Evolutionary conservation across 2,329 filamentous ascomycete genomes (phyloP).

Genomic region (Pestalotiopsis fici): DNA sequence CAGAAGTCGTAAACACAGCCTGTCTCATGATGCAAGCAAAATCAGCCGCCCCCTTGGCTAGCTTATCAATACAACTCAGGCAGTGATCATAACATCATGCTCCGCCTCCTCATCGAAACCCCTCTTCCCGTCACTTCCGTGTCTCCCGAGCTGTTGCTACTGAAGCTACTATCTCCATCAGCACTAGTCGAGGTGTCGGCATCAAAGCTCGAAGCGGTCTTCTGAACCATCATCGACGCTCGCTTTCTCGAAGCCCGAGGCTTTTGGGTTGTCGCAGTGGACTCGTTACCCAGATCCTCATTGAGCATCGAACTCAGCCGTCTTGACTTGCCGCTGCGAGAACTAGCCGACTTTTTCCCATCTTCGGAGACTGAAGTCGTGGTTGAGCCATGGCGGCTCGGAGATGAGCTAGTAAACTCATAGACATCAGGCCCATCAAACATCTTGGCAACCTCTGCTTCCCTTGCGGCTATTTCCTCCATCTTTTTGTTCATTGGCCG

Average conservation of each 20-base stretch:
- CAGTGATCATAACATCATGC: conserved; percentile 59
- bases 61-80: conserved; percentile 7
- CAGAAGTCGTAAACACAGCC: conserved; percentile 5
- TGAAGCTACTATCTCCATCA: conserved; percentile 34
- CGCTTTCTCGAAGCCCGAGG: conserved; percentile 35
- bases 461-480: conserved; percentile 27
- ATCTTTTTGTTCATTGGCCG: conserved; percentile 24
- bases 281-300: conserved; percentile 33
- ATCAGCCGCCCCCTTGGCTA: conserved; percentile 8
- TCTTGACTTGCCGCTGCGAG: conserved; percentile 35
- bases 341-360: conserved; percentile 23
- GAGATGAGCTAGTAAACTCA: conserved; percentile 54
- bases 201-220: conserved; percentile 32
- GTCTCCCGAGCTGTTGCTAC: conserved; percentile 25
- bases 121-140: conserved; percentile 20
- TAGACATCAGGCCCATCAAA: conserved; percentile 47
- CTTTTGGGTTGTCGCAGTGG: conserved; percentile 23
- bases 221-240: conserved; percentile 41
- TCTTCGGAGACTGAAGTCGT: conserved; percentile 14
- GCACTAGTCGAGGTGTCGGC: conserved; percentile 16
- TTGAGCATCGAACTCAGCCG: conserved; percentile 40
- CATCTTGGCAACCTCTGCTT: conserved; percentile 27
- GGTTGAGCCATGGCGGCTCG: conserved; percentile 23
- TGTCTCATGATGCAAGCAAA: conserved; percentile 8
- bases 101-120: conserved; percentile 48